phyloP scores from a whole-genome alignment of 768 basidiomycete genomes.

The Serendipita vermifera region DNA sequence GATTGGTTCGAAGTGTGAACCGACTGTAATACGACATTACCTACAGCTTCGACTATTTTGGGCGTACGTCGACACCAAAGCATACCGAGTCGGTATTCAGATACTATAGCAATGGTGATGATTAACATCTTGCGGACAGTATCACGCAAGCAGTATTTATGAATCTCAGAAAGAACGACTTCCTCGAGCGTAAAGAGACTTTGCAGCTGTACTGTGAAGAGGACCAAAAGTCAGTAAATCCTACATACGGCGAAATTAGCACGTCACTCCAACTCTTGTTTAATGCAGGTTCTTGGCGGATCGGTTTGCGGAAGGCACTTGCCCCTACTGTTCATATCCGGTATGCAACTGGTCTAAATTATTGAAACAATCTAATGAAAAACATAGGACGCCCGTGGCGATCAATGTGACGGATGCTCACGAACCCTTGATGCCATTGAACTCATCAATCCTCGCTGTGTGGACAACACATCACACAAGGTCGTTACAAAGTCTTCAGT shows the following conservation, averaged over 20 bases:
- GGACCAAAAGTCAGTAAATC: conserved; percentile 53
- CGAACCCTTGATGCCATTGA: conserved; percentile 89
- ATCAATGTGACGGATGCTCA: conserved; percentile 92
- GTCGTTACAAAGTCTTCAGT: conserved; percentile 64
- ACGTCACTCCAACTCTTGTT: conserved; percentile 11
- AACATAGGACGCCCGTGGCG: conserved; percentile 81
- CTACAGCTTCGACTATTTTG: conserved; percentile 84
- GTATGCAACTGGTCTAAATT: conserved; percentile 28
- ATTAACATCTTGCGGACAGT: conserved; percentile 28
- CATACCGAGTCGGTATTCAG: conserved; percentile 63
- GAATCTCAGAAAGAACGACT: conserved; percentile 64
- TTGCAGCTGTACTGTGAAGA: conserved; percentile 94
- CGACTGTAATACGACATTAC: not conserved
- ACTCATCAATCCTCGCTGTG: conserved; percentile 87
- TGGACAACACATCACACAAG: conserved; percentile 66
- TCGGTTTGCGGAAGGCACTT: conserved; percentile 95
- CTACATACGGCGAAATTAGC: not conserved
- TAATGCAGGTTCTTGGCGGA: conserved; percentile 75
- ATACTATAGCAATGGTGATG: no score
- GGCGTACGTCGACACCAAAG: conserved; percentile 77
- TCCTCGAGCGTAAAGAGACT: conserved; percentile 69
- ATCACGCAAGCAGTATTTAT: conserved; percentile 84
- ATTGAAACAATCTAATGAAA: not conserved
- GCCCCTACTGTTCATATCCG: conserved; percentile 83
- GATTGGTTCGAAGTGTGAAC: not conserved